phyloP scores from a whole-genome alignment of 2,329 filamentous ascomycete species.

The Claviceps humidiphila region DNA sequence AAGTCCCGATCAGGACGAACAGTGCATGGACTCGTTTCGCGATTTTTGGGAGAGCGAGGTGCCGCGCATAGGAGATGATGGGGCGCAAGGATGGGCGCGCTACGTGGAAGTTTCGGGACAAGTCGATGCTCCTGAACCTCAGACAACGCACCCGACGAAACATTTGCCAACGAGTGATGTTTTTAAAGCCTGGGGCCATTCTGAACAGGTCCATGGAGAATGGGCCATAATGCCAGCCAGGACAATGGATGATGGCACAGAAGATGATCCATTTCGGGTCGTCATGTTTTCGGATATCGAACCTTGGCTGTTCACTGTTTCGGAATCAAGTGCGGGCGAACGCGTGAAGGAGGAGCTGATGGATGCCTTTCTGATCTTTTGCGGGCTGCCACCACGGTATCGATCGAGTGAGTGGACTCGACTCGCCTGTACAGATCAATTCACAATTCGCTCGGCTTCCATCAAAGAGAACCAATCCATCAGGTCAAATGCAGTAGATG shows the following conservation, averaged over 20 bases:
- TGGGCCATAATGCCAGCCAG: conserved; percentile 52
- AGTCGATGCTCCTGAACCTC: conserved; percentile 28
- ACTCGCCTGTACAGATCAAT: conserved; percentile 18
- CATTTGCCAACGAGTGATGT: conserved; percentile 24
- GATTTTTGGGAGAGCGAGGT: conserved; percentile 83
- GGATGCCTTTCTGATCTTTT: conserved; percentile 59
- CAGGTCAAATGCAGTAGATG: not conserved
- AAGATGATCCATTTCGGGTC: conserved; percentile 73
- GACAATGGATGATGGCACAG: conserved; percentile 58
- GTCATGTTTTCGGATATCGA: conserved; percentile 68
- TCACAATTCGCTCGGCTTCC: conserved; percentile 9
- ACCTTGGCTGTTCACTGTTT: conserved; percentile 43
- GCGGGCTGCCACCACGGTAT: conserved; percentile 42
- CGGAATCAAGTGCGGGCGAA: conserved; percentile 17
- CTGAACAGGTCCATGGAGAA: conserved; percentile 38
- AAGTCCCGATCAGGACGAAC: conserved; percentile 10
- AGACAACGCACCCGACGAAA: conserved; percentile 5
- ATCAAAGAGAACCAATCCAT: conserved; percentile 1
- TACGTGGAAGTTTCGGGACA: conserved; percentile 26
- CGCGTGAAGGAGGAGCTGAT: conserved; percentile 36
- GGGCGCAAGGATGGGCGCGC: conserved; percentile 57
- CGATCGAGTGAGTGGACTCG: conserved; percentile 16
- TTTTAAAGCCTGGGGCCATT: conserved; percentile 36
- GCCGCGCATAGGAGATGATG: conserved; percentile 61
- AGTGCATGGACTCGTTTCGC: conserved; percentile 36